These are phyloP conservation scores for Plicaturopsis crispa DNA, from an alignment of 768 basidiomycete species.

Conservation along the genomic window DNA sequence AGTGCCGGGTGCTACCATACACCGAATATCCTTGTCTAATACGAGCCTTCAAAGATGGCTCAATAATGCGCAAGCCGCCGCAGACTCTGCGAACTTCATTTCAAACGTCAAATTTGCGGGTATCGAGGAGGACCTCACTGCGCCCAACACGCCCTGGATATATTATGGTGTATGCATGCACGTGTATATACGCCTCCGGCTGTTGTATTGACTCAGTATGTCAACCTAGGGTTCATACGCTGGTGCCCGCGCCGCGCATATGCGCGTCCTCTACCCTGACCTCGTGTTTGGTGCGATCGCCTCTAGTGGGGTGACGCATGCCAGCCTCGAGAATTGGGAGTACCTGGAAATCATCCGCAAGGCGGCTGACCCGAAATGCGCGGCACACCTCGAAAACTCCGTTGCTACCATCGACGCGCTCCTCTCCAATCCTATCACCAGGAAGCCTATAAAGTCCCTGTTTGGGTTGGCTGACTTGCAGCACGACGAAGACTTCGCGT, in stretches of 20 bases:
- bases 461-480: constrained; percentile 68
- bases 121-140: constrained; percentile 62
- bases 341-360: constrained; percentile 79
- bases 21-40: constrained; percentile 5
- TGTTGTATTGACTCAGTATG: constrained; percentile 3
- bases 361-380: constrained; percentile 59
- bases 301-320: constrained; percentile 89
- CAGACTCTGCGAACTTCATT: constrained; percentile 93
- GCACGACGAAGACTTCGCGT: constrained; percentile 74
- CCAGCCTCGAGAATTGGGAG: constrained; percentile 74
- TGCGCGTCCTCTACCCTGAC: constrained; percentile 81
- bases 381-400: constrained; percentile 46
- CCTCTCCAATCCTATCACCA: constrained; percentile 39
- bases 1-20: constrained; percentile 4
- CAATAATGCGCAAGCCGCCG: constrained; percentile 81
- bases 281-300: constrained; percentile 89
- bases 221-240: constrained; percentile 72
- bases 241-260: constrained; percentile 89
- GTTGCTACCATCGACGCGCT: constrained; percentile 57
- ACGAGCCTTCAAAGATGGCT: constrained; percentile 52
- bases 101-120: constrained; percentile 66
- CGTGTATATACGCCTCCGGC: not conserved
- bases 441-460: constrained; percentile 51
- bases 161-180: constrained; percentile 73
- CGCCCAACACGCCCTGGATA: constrained; percentile 77